phyloP scores from a whole-genome alignment of 2,329 filamentous ascomycete genomes.

The Biscogniauxia marginata region DNA sequence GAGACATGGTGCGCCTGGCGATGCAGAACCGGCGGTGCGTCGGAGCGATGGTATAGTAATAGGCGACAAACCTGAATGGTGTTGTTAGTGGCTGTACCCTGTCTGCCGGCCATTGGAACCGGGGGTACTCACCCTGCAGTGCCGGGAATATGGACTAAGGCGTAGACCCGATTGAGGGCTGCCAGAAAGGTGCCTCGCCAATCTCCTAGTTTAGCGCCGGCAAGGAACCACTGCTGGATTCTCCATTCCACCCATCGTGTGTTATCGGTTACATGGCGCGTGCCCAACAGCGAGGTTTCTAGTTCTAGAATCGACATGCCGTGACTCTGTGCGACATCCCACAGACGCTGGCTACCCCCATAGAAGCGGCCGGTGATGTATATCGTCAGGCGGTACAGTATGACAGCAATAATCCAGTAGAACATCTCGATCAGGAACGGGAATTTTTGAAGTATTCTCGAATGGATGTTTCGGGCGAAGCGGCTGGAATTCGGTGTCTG shows the following conservation, averaged over 20 bases:
- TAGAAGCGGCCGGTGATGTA: conserved; percentile 50
- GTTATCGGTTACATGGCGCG: conserved; percentile 23
- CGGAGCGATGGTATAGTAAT: conserved; percentile 41
- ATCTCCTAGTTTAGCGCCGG: conserved; percentile 37
- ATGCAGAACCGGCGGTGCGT: conserved; percentile 37
- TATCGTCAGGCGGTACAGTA: conserved; percentile 61
- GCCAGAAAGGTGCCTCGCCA: conserved; percentile 37
- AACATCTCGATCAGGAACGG: conserved; percentile 73
- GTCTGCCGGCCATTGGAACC: not conserved
- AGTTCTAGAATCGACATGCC: conserved; percentile 41
- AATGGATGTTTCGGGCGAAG: conserved; percentile 57
- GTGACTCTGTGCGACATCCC: conserved; percentile 45
- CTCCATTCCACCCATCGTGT: conserved; percentile 41
- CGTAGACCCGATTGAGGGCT: conserved; percentile 48
- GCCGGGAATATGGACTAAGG: conserved; percentile 50
- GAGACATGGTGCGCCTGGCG: conserved; percentile 47
- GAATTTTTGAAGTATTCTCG: conserved; percentile 59
- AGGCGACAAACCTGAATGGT: conserved; percentile 41
- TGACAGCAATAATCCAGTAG: conserved; percentile 67
- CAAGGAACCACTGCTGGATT: conserved; percentile 28
- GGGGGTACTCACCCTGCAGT: conserved; percentile 43
- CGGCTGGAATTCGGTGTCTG: conserved; percentile 56
- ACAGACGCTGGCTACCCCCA: conserved; percentile 45
- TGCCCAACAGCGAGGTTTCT: conserved; percentile 34
- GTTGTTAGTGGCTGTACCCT: not conserved